Conservation (phyloP, 164 flowering plant species). For the Macadamia tetraphylla region DNA sequence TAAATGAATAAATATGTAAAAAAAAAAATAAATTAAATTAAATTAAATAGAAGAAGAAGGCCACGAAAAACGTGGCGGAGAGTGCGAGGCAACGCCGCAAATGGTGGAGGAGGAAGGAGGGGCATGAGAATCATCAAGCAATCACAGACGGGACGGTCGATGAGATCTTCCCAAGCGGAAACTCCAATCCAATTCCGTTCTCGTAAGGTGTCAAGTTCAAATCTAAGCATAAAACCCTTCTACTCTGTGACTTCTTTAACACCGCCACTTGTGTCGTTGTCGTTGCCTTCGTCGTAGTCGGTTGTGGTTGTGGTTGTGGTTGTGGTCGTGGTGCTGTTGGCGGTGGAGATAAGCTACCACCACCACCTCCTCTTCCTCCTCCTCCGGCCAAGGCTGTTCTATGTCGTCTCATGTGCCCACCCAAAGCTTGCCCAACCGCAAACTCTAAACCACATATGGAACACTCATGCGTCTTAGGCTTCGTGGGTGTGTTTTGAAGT, state of each 20-base stretch:
- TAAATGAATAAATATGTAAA: no score
- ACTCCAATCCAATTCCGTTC: conserved; percentile 9
- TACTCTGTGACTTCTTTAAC: conserved; percentile 9
- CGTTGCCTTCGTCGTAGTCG: background rate
- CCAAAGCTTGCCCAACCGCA: conserved; percentile 17
- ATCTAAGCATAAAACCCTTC: conserved; percentile 12
- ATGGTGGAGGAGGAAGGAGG: background rate
- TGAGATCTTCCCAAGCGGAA: background rate
- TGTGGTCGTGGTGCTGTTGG: no score
- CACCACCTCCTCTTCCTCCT: no score
- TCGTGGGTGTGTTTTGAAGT: background rate
- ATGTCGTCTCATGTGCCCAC: conserved; percentile 16
- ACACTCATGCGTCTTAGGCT: conserved; percentile 13
- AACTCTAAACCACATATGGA: conserved; percentile 13
- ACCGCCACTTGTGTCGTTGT: background rate
- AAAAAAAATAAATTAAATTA: no score
- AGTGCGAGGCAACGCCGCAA: no score
- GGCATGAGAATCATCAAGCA: conserved; percentile 1
- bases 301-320: no score
- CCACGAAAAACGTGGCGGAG: no score
- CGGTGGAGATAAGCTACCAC: no score
- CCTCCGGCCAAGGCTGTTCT: background rate
- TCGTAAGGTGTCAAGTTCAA: conserved; percentile 12
- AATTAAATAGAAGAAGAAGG: no score
- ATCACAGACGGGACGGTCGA: background rate